A percentile compares a stretch with the other conserved stretches of the same genome.
Evolutionary conservation across 371 early-diverging fungal genomes (phyloP).

Genomic region (Synchytrium microbalum): DNA sequence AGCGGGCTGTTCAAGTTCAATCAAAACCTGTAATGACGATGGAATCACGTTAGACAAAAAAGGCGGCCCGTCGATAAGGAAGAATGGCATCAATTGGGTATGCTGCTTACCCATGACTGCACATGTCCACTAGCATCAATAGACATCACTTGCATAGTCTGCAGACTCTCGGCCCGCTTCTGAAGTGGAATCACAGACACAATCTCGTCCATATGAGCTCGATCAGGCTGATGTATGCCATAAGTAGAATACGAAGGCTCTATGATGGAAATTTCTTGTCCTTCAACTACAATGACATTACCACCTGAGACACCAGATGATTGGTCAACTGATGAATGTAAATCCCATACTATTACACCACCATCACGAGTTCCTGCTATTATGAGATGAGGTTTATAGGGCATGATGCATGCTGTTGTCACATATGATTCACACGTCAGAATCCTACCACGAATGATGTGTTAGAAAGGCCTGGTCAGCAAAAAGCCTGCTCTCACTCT

Average conservation of each 20-base stretch:
- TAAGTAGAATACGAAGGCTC: conserved; percentile 7
- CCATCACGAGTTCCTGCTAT: conserved; percentile 35
- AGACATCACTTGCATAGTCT: too few relatives aligned
- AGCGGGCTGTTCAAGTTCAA: too few relatives aligned
- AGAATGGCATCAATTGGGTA: too few relatives aligned
- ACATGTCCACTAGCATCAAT: conserved; percentile 25
- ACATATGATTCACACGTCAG: conserved; percentile 23
- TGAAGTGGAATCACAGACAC: too few relatives aligned
- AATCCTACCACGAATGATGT: conserved; percentile 14
- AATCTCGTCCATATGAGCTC: too few relatives aligned
- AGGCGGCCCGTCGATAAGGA: too few relatives aligned
- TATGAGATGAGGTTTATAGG: conserved; percentile 25
- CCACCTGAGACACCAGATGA: conserved; percentile 3
- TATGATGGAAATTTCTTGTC: neutral
- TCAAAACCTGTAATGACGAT: too few relatives aligned
- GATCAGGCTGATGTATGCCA: conserved; percentile 24
- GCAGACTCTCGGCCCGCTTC: too few relatives aligned
- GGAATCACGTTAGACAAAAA: too few relatives aligned
- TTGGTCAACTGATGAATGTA: too few relatives aligned
- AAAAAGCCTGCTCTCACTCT: too few relatives aligned
- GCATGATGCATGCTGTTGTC: conserved; percentile 15
- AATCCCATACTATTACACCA: conserved; percentile 29
- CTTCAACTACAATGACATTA: conserved; percentile 1
- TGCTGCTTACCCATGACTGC: conserved; percentile 39
- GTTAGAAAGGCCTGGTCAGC: conserved; percentile 3